Evolutionary conservation across 805 yeast genomes (phyloP).

Genomic region (Sungouiella thailandica): DNA sequence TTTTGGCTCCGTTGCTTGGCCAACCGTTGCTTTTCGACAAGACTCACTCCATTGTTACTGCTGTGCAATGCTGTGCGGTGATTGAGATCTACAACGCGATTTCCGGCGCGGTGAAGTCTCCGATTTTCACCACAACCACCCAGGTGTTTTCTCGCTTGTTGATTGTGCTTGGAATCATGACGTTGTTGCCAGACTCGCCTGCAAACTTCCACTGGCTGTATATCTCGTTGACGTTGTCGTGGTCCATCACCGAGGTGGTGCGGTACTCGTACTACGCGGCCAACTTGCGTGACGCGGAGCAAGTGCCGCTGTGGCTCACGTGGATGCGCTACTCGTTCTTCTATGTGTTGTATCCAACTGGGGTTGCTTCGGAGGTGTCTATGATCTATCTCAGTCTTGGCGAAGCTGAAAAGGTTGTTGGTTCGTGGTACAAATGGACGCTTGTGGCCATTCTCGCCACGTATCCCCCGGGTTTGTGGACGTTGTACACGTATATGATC

Average conservation of each 20-base stretch:
- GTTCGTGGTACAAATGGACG: constrained; percentile 48
- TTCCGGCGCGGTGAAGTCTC: constrained; percentile 79
- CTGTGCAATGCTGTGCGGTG: constrained; percentile 73
- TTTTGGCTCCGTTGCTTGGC: constrained; percentile 39
- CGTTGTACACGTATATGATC: constrained; percentile 82
- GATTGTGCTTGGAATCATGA: constrained; percentile 78
- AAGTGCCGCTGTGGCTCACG: constrained; percentile 55
- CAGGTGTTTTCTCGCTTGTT: constrained; percentile 85
- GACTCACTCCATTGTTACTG: constrained; percentile 53
- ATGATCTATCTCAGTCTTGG: constrained; percentile 66
- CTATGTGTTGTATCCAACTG: constrained; percentile 79
- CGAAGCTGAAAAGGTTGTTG: constrained; percentile 55
- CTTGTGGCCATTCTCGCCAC: constrained; percentile 55
- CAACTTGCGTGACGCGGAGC: constrained; percentile 45
- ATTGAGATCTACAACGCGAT: constrained; percentile 77
- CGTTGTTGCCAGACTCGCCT: constrained; percentile 66
- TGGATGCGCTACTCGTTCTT: constrained; percentile 82
- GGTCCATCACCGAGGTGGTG: constrained; percentile 93
- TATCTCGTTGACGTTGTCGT: constrained; percentile 66
- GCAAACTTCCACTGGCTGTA: constrained; percentile 58
- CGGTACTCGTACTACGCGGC: constrained; percentile 86
- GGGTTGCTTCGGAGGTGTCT: constrained; percentile 79
- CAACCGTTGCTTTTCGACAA: constrained; percentile 62
- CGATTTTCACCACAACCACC: constrained; percentile 74
- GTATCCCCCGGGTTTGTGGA: constrained; percentile 84